A percentile compares a stretch with the other conserved stretches of the same genome.
Evolutionary conservation across 2,329 filamentous ascomycete species (phyloP).

Genomic region (Pyrenochaeta sp.): DNA sequence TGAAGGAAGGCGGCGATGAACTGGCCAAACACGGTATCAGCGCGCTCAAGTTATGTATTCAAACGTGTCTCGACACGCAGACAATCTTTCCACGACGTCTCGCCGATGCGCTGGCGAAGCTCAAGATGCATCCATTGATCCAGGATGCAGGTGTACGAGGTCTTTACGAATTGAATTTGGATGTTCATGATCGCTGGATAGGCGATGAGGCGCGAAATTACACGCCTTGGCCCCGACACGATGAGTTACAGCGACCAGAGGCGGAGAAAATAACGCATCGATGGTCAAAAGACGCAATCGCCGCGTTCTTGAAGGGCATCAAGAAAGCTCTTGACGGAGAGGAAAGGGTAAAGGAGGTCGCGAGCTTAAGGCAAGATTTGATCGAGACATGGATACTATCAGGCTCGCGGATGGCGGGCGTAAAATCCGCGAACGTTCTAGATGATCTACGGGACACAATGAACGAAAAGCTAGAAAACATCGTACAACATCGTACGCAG

Average conservation of each 20-base stretch:
- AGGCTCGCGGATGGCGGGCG: conserved; percentile 68
- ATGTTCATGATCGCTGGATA: conserved; percentile 82
- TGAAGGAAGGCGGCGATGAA: conserved; percentile 60
- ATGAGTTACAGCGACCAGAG: conserved; percentile 63
- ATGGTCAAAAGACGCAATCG: conserved; percentile 53
- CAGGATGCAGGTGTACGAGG: conserved; percentile 72
- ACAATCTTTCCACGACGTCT: conserved; percentile 76
- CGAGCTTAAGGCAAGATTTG: conserved; percentile 73
- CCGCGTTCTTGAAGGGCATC: conserved; percentile 64
- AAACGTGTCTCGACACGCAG: conserved; percentile 80
- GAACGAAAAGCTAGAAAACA: conserved; percentile 70
- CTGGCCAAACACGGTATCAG: conserved; percentile 65
- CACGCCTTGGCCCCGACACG: conserved; percentile 85
- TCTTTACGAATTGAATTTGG: conserved; percentile 76
- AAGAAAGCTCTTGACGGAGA: conserved; percentile 67
- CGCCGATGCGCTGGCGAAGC: conserved; percentile 70
- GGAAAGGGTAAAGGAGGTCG: conserved; percentile 72
- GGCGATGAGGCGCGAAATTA: conserved; percentile 84
- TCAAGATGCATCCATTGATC: conserved; percentile 77
- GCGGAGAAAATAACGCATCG: conserved; percentile 51
- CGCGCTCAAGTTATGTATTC: conserved; percentile 76
- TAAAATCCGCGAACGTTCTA: conserved; percentile 74
- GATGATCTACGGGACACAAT: conserved; percentile 73
- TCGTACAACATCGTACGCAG: conserved; percentile 70
- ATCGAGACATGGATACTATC: conserved; percentile 80